Percentiles rank a stretch among this genome's conserved stretches.
Evolutionary conservation across 2,329 filamentous ascomycete species (phyloP).

Genomic region (Apiospora hydei): DNA sequence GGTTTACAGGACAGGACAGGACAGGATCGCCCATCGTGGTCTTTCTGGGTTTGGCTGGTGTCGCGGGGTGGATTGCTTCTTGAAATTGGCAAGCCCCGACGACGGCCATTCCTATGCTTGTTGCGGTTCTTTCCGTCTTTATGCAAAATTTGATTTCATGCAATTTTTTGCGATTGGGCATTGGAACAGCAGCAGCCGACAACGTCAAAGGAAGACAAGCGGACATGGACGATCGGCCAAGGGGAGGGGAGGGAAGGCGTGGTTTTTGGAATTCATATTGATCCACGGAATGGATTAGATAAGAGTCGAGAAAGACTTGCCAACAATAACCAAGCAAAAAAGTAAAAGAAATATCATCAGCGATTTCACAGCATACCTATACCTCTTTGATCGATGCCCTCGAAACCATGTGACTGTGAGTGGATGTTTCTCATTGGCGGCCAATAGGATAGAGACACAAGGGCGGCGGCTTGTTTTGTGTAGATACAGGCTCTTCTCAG

Average conservation of each 20-base stretch:
- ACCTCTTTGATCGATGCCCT: background rate
- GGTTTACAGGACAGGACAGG: background rate
- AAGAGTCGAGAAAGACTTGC: background rate
- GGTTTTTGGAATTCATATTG: background rate
- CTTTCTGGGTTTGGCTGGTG: background rate
- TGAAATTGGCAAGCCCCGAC: background rate
- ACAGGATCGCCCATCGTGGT: background rate
- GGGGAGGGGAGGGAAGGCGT: background rate
- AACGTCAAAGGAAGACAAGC: background rate
- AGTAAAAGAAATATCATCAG: constrained; percentile 20
- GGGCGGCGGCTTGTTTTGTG: background rate
- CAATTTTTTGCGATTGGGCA: background rate
- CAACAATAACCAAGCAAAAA: background rate
- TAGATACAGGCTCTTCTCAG: background rate
- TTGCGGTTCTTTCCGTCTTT: background rate
- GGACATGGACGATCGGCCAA: background rate
- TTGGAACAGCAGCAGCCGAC: constrained; percentile 15
- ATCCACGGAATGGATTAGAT: background rate
- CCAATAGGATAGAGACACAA: too few species aligned
- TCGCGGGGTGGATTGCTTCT: background rate
- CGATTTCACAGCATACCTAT: constrained; percentile 10
- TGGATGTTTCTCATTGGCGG: background rate
- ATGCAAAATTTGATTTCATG: background rate
- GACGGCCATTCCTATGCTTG: constrained; percentile 13
- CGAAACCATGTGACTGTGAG: background rate